Evolutionary conservation across 2,329 filamentous ascomycete genomes (phyloP), one percentile per base, ranked within the genome.

Genomic region (Penicillium sclerotiorum): DNA sequence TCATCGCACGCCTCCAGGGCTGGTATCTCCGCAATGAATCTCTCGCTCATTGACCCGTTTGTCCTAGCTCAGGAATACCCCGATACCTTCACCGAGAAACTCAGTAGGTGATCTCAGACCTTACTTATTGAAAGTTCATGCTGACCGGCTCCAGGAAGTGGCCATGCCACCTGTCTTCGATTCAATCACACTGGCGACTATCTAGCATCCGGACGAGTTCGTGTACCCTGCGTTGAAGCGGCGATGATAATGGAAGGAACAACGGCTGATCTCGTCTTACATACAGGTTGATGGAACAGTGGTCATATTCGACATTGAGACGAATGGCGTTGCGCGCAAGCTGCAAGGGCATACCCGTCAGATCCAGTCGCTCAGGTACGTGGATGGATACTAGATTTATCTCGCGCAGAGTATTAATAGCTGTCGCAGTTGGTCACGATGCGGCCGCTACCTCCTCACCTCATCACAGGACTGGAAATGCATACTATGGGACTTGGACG

Each of bases 381-480:
- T 30, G 20, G 6, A 3, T n/a, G 17, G 21, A 38, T 18, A 32
- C 15, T 1, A 7, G 2, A 36, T 5, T 4, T 13, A 20, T 9
- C 23, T 28, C 11, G n/a, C 23, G 47, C 13, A 12, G 2, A 17
- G 22, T 36, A 13, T 45, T 48, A 39, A 46, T 30, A 8, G 11
- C 11, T 15, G 20, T 8, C 39, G 25, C 51, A 80, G 92, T 76
- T 99, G 94, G 94, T 96, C 93, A 45, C 82, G 87, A 62, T 90
- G 91, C 73, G 93, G 94, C 21, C 83, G 90, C 58, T 97, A 96
- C 72, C 79, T 99, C 45, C 82, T 99, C 49, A 96, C 90, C 50
- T 89, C 91, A 9, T 95, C 91, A 37, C 90, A 96, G 69, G 94
- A 96, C 65, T 97, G 93, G 89, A 95, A 95, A 73, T 92, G 89